These are phyloP conservation scores for Noccaea bulbosa DNA, from an alignment of 345 rosid species.

Conservation along the genomic window DNA sequence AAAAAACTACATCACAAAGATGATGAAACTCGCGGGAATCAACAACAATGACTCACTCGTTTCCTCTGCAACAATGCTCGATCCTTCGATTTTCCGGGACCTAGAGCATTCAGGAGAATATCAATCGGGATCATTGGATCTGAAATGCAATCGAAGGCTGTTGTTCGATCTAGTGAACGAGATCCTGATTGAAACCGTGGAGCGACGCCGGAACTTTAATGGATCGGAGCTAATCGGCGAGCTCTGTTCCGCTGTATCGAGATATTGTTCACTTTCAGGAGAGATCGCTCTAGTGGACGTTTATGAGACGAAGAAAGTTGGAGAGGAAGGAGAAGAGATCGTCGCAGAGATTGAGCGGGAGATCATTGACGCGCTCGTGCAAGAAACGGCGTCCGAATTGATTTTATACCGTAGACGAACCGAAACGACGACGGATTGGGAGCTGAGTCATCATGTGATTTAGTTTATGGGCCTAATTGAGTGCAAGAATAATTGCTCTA, in stretches of 20 bases:
- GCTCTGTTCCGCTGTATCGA: constrained; percentile 45
- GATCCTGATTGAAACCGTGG: constrained; percentile 55
- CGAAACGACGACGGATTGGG: not conserved
- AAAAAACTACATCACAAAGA: constrained; percentile 48
- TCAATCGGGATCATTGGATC: constrained; percentile 34
- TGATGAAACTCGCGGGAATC: constrained; percentile 50
- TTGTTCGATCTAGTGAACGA: constrained; percentile 65
- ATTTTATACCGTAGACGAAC: not conserved
- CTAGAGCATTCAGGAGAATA: constrained; percentile 46
- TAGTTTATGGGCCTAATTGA: constrained; percentile 10
- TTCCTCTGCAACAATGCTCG: constrained; percentile 40
- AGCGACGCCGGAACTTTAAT: not conserved
- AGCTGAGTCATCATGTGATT: constrained; percentile 1
- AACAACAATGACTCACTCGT: constrained; percentile 43
- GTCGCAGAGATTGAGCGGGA: constrained; percentile 55
- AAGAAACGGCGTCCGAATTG: constrained; percentile 51
- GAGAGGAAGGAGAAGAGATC: constrained; percentile 56
- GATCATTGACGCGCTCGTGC: constrained; percentile 52
- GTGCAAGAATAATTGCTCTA: not conserved
- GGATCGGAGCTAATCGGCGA: constrained; percentile 46
- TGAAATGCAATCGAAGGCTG: constrained; percentile 56
- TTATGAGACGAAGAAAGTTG: constrained; percentile 38
- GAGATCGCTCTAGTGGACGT: constrained; percentile 53
- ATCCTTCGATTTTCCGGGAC: constrained; percentile 56
- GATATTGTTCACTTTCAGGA: constrained; percentile 52